phyloP scores from a whole-genome alignment of 225 moss, liverwort and hornwort genomes.

The Asterella californica region DNA sequence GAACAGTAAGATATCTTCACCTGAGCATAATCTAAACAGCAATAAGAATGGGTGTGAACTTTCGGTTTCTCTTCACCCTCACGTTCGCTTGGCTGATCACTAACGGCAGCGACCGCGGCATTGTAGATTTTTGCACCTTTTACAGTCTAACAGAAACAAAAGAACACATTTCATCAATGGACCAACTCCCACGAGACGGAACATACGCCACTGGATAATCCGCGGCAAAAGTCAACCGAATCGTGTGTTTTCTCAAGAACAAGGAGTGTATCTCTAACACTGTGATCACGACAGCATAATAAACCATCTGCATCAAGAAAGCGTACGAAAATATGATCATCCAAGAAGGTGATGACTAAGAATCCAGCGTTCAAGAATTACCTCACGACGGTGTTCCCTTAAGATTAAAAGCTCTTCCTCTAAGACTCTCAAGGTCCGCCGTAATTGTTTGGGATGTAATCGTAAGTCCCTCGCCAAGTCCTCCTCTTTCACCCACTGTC shows the following conservation, averaged over 20 bases:
- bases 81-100: conserved; percentile 56
- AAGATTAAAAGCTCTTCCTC: conserved; percentile 94
- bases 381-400: conserved; percentile 94
- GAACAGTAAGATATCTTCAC: conserved; percentile 25
- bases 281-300: not conserved
- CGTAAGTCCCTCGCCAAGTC: conserved; percentile 80
- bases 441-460: conserved; percentile 95
- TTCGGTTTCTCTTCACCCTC: conserved; percentile 95
- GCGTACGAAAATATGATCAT: not conserved
- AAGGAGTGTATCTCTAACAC: not conserved
- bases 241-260: not conserved
- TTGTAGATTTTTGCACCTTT: conserved; percentile 94
- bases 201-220: not conserved
- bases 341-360: too few species aligned
- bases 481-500: conserved; percentile 99
- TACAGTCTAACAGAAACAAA: conserved; percentile 57
- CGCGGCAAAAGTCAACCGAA: not conserved
- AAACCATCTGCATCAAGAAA: not conserved
- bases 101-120: conserved; percentile 91
- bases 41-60: conserved; percentile 96
- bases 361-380: conserved; percentile 14
- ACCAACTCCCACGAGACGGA: not conserved
- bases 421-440: conserved; percentile 85
- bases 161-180: not conserved
- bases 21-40: conserved; percentile 98